Evolutionary conservation across 306 rosid species (phyloP).

Genomic region (Prunus mongolica): DNA sequence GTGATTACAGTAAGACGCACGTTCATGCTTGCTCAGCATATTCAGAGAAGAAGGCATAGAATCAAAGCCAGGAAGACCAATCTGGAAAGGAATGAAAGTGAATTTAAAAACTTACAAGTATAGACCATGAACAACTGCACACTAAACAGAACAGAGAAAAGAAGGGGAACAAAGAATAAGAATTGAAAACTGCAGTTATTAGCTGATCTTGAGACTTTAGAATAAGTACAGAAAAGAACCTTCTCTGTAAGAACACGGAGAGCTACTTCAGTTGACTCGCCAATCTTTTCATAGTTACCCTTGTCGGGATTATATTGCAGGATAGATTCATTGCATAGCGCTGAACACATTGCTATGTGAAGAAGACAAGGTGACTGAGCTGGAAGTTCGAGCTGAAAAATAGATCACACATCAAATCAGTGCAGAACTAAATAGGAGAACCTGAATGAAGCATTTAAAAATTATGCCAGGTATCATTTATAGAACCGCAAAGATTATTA

Average conservation of each 20-base stretch:
- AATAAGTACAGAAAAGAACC: constrained; percentile 38
- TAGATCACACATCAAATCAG: constrained; percentile 17
- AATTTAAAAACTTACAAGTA: constrained; percentile 6
- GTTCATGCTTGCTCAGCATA: constrained; percentile 90
- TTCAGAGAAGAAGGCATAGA: constrained; percentile 92
- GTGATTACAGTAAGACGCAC: constrained; percentile 97
- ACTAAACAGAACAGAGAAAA: not conserved
- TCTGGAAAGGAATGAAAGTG: constrained; percentile 36
- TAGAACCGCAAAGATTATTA: not conserved
- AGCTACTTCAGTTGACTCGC: constrained; percentile 99
- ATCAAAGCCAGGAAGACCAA: constrained; percentile 96
- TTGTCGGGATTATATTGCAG: constrained; percentile 92
- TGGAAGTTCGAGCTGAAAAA: constrained; percentile 79
- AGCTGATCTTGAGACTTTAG: not conserved
- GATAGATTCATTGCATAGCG: constrained; percentile 88
- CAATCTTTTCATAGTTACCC: constrained; percentile 90
- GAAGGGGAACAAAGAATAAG: constrained; percentile 4
- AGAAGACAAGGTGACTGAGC: constrained; percentile 85
- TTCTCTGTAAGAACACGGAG: constrained; percentile 90
- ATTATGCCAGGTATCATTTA: not conserved
- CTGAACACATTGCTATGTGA: constrained; percentile 91
- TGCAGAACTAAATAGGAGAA: not conserved
- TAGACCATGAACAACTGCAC: constrained; percentile 4
- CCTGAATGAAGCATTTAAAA: not conserved
- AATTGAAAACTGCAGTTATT: constrained; percentile 6